These are phyloP conservation scores for Colletotrichum sp. DNA, from an alignment of 2,329 filamentous ascomycete genomes.

Conservation along the genomic window DNA sequence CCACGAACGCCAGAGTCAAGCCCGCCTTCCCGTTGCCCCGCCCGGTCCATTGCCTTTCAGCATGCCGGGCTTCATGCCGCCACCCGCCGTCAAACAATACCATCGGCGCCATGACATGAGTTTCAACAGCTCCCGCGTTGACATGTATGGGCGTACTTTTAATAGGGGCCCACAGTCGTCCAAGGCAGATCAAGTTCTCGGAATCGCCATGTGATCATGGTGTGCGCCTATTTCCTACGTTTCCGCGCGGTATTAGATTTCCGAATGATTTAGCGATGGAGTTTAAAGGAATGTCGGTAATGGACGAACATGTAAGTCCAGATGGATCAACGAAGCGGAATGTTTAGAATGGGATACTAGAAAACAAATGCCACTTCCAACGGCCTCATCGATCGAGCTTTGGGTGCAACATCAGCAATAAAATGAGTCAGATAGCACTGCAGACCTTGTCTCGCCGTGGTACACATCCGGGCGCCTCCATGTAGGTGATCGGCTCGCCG, in stretches of 20 bases:
- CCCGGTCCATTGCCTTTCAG: background rate
- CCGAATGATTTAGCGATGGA: background rate
- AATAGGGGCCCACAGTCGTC: background rate
- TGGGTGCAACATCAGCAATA: background rate
- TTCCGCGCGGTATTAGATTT: background rate
- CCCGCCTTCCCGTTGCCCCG: background rate
- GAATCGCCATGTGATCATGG: constrained; percentile 1
- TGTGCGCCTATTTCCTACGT: background rate
- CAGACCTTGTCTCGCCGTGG: background rate
- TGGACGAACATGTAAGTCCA: background rate
- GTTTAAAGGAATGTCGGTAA: background rate
- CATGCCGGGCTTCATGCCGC: background rate
- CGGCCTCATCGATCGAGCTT: background rate
- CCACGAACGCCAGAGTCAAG: background rate
- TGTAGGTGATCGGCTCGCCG: background rate
- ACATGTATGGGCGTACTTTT: background rate
- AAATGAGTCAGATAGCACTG: background rate
- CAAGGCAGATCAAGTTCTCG: constrained; percentile 8
- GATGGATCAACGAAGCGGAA: background rate
- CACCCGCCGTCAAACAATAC: background rate
- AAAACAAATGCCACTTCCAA: background rate
- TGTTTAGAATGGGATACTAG: background rate
- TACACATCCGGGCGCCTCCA: background rate
- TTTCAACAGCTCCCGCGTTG: background rate
- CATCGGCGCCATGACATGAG: background rate